Percentiles rank a stretch among this genome's conserved stretches.
phyloP scores from a whole-genome alignment of 2,329 filamentous ascomycete genomes.

The Lomentospora prolificans region DNA sequence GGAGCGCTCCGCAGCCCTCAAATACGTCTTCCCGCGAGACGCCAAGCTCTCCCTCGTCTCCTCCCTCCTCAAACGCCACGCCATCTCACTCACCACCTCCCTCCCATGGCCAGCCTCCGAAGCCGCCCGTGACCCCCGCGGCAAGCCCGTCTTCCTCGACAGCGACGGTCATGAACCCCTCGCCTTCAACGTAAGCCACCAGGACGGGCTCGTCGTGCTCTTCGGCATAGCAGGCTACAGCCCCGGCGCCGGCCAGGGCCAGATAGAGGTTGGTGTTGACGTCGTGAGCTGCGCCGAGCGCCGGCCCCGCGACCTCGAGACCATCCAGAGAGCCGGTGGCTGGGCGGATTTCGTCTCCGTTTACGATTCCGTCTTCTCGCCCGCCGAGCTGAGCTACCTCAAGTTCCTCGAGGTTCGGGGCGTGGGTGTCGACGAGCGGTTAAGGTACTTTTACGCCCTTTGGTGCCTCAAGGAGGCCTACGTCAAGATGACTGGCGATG shows the following conservation, averaged over 20 bases:
- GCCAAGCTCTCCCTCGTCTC: conserved; percentile 67
- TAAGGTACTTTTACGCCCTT: conserved; percentile 64
- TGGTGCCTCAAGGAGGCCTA: conserved; percentile 77
- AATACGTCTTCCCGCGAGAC: conserved; percentile 58
- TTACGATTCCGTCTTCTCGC: conserved; percentile 60
- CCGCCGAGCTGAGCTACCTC: conserved; percentile 51
- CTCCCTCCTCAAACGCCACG: conserved; percentile 63
- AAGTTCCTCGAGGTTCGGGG: conserved; percentile 27
- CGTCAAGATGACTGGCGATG: conserved; percentile 75
- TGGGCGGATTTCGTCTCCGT: conserved; percentile 62
- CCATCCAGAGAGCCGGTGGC: conserved; percentile 44
- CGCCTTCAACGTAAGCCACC: conserved; percentile 71
- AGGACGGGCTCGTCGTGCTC: conserved; percentile 64
- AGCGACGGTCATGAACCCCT: conserved; percentile 35
- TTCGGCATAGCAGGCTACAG: conserved; percentile 37
- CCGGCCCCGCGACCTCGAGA: conserved; percentile 47
- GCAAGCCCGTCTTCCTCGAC: conserved; percentile 43
- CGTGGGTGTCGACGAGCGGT: conserved; percentile 25
- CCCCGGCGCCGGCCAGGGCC: background rate
- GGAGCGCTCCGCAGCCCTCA: conserved; percentile 48
- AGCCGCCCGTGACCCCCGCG: conserved; percentile 44
- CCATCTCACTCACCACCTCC: conserved; percentile 44
- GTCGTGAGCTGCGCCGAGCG: conserved; percentile 68
- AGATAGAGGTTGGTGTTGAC: conserved; percentile 55
- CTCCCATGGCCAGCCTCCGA: conserved; percentile 51